These are phyloP conservation scores for Fusarium transvaalense DNA, from an alignment of 2,329 filamentous ascomycete species.

Conservation along the genomic window DNA sequence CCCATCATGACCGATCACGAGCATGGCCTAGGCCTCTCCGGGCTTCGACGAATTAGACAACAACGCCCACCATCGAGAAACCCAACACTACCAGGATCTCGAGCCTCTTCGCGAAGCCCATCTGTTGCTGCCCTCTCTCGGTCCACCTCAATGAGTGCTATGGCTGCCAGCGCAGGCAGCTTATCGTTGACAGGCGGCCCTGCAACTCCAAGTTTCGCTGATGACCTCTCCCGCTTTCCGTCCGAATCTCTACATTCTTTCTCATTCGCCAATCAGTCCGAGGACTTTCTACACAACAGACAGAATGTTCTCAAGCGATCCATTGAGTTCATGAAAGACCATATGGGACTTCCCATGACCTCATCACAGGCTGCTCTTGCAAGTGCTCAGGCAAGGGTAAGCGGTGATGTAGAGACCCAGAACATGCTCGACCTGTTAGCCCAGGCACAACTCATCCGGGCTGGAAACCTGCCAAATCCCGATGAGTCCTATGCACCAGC, in stretches of 20 bases:
- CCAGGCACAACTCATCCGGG: conserved; percentile 81
- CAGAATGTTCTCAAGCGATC: conserved; percentile 94
- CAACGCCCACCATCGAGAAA: conserved; percentile 74
- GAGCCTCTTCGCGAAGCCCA: conserved; percentile 71
- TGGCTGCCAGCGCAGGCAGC: conserved; percentile 68
- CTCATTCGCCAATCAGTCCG: conserved; percentile 95
- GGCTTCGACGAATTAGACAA: conserved; percentile 93
- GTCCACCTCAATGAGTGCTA: conserved; percentile 78
- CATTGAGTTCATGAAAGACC: conserved; percentile 96
- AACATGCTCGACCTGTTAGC: conserved; percentile 90
- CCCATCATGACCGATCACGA: conserved; percentile 88
- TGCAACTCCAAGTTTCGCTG: conserved; percentile 80
- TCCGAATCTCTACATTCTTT: conserved; percentile 98
- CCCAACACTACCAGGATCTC: conserved; percentile 73
- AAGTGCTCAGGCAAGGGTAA: conserved; percentile 84
- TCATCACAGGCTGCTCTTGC: conserved; percentile 80
- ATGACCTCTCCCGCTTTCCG: conserved; percentile 92
- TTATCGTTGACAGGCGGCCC: conserved; percentile 71
- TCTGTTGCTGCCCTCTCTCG: conserved; percentile 70
- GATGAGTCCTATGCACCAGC: conserved; percentile 59
- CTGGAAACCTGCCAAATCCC: conserved; percentile 69
- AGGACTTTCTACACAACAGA: conserved; percentile 89
- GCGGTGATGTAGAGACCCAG: conserved; percentile 87
- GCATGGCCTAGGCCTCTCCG: conserved; percentile 85
- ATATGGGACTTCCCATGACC: conserved; percentile 79